Evolutionary conservation across 2,329 filamentous ascomycete genomes (phyloP).

Genomic region (Onygena corvina): DNA sequence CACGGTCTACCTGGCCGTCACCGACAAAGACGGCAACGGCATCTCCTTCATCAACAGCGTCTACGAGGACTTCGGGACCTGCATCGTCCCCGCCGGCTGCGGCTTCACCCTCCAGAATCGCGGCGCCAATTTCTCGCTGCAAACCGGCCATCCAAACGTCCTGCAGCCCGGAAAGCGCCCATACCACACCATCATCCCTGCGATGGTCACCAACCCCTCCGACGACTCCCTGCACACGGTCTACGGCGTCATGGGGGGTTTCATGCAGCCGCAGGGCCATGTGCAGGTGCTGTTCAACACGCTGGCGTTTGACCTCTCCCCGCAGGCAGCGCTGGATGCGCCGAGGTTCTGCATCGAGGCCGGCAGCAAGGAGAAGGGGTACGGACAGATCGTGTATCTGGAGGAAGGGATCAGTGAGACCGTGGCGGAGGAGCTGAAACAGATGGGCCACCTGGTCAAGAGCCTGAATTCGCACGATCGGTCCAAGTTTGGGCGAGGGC

Average conservation of each 20-base stretch:
- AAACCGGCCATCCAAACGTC: slow-evolving; percentile 60
- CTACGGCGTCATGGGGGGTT: slow-evolving; percentile 95
- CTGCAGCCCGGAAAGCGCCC: slow-evolving; percentile 74
- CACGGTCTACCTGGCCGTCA: slow-evolving; percentile 85
- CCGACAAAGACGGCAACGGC: slow-evolving; percentile 72
- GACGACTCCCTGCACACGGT: slow-evolving; percentile 70
- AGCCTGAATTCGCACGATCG: slow-evolving; percentile 55
- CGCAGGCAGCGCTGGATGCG: slow-evolving; percentile 80
- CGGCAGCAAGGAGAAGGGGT: slow-evolving; percentile 43
- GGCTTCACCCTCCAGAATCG: slow-evolving; percentile 94
- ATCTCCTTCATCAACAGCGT: slow-evolving; percentile 96
- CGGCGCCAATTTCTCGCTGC: slow-evolving; percentile 70
- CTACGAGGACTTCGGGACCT: slow-evolving; percentile 74
- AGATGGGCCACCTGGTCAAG: slow-evolving; percentile 60
- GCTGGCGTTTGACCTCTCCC: slow-evolving; percentile 65
- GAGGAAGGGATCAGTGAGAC: slow-evolving; percentile 69
- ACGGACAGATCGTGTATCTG: slow-evolving; percentile 57
- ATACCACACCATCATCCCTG: slow-evolving; percentile 96
- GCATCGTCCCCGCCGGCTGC: slow-evolving; percentile 71
- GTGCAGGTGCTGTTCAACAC: slow-evolving; percentile 87
- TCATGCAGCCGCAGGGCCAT: slow-evolving; percentile 96
- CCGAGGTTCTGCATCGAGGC: slow-evolving; percentile 81
- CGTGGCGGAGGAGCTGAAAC: slow-evolving; percentile 53
- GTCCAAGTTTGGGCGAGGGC: slow-evolving; percentile 68
- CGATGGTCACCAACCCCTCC: slow-evolving; percentile 64